Evolutionary conservation across 352 stramenopile genomes (phyloP), one percentile per base, ranked within the genome.

Genomic region (Nothophytophthora sp.): DNA sequence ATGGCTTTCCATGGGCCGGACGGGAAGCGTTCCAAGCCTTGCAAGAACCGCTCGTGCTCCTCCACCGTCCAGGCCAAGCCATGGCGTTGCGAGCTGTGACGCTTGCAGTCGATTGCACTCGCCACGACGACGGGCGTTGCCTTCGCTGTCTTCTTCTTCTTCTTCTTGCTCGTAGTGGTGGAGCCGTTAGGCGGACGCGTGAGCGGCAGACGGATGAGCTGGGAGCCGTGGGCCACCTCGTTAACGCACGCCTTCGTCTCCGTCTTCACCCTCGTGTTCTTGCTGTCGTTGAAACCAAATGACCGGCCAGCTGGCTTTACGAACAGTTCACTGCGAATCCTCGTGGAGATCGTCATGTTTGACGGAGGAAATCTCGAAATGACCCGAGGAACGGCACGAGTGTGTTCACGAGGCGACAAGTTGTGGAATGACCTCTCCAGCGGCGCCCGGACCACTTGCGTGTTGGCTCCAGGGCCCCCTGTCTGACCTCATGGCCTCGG

Each of bases 1-100:
- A 86, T 66, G 1, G 59, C 53, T 37, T 83, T 84, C 73, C 70
- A 87, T n/a, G 76, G 73, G 2, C 76, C 73, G 6, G 45, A 64
- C 9, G 75, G 75, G 42, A 68, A 86, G 18, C 49, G 50, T 36
- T 86, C 71, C 10, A 82, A 56, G 5, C 69, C 74, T 11, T 74
- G 51, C 15, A 85, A 40, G 59, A 85, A 85, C 7, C 67, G 65
- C 8, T 83, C 72, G 53, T 86, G 75, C 48, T 82, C 72, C 15
- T 78, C 56, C 0, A 50, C 55, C 13, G 60, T 73, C 68, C 68
- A 71, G 7, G 63, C 47, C 22, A 66, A 45, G 7, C 63, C 63
- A 43, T 64, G 60, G 36, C 57, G 58, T 5, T 63, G 51, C 19
- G 51, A 15, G 12, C 33, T 18, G 20, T 47, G 29, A 13, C 22